These are phyloP conservation scores for Astrothelium macrocarpum DNA, from an alignment of 495 filamentous ascomycete species.

Conservation along the genomic window DNA sequence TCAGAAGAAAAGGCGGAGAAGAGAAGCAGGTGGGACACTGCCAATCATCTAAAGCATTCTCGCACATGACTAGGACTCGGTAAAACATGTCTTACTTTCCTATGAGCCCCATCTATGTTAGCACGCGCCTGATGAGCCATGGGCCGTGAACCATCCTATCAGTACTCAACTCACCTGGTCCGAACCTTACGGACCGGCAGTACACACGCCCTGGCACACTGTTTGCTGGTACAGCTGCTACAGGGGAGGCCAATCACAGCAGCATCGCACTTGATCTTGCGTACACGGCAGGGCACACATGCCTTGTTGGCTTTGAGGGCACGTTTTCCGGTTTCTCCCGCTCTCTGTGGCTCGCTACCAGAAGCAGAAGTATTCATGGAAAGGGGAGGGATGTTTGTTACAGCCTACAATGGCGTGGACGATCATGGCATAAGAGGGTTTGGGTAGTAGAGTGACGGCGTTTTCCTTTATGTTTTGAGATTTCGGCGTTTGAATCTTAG, in stretches of 20 bases:
- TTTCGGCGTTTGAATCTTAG: slow-evolving; percentile 1
- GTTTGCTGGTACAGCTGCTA: slow-evolving; percentile 12
- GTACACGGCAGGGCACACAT: slow-evolving; percentile 8
- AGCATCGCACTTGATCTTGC: slow-evolving; percentile 20
- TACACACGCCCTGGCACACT: slow-evolving; percentile 14
- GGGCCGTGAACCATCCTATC: background rate
- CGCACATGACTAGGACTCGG: slow-evolving; percentile 3
- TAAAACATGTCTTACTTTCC: slow-evolving; percentile 4
- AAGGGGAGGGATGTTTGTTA: background rate
- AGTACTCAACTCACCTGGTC: slow-evolving; percentile 16
- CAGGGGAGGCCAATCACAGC: slow-evolving; percentile 15
- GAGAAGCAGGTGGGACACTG: slow-evolving; percentile 1
- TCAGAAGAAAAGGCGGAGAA: slow-evolving; percentile 4
- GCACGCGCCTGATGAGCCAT: slow-evolving; percentile 1
- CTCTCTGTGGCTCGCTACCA: slow-evolving; percentile 1
- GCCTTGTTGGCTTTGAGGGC: slow-evolving; percentile 11
- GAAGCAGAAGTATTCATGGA: background rate
- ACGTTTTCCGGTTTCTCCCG: slow-evolving; percentile 5
- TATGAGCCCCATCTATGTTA: slow-evolving; percentile 6
- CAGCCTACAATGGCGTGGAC: background rate
- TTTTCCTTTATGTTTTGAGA: slow-evolving; percentile 3
- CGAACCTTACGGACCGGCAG: slow-evolving; percentile 15
- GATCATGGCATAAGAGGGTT: background rate
- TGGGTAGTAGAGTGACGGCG: background rate
- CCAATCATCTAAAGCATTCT: slow-evolving; percentile 5